phyloP scores from a whole-genome alignment of 257 asterid species.

The Fraxinus anomala region DNA sequence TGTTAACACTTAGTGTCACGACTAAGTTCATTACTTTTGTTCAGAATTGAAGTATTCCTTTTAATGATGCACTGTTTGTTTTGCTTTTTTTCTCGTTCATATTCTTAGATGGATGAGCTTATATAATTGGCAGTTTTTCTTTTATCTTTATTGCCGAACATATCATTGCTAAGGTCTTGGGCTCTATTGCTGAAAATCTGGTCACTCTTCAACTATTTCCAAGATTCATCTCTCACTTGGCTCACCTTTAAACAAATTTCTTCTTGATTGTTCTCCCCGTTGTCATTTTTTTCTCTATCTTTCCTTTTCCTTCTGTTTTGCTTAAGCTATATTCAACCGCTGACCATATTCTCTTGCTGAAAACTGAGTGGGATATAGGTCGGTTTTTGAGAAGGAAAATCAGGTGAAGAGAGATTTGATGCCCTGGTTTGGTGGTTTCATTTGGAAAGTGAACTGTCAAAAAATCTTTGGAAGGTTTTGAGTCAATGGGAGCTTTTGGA shows the following conservation, averaged over 20 bases:
- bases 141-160: background rate
- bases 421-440: background rate
- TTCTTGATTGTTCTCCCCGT: background rate
- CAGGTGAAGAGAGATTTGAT: background rate
- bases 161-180: conserved; percentile 16
- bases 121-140: background rate
- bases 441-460: background rate
- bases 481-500: conserved; percentile 2
- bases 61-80: background rate
- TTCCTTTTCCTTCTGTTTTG: background rate
- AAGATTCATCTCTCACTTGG: background rate
- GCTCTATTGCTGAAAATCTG: background rate
- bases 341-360: background rate
- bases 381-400: background rate
- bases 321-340: background rate
- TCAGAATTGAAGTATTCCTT: background rate
- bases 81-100: background rate
- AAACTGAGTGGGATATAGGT: background rate
- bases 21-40: background rate
- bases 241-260: background rate
- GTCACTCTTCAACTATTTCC: conserved; percentile 7
- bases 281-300: background rate
- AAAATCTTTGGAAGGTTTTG: background rate
- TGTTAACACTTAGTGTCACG: background rate
- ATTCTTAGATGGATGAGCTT: background rate